phyloP scores from a whole-genome alignment of 2,329 filamentous ascomycete species.

The Trichophyton rubrum region DNA sequence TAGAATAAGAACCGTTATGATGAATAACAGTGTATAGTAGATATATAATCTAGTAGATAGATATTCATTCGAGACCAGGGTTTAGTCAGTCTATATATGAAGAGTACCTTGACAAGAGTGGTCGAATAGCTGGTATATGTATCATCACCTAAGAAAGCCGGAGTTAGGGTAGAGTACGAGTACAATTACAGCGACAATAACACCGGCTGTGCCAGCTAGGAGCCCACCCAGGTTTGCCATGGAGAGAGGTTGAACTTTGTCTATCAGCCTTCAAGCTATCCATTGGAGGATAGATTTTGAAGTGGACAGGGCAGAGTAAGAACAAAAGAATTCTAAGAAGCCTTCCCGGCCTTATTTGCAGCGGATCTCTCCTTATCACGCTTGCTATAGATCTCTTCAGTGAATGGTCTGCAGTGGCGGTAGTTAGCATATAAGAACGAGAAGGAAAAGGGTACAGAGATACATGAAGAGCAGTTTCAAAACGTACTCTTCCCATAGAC shows the following conservation, averaged over 20 bases:
- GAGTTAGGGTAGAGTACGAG: not conserved
- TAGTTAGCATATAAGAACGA: not conserved
- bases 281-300: not conserved
- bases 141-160: not conserved
- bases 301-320: not conserved
- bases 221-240: not conserved
- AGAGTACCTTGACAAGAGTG: not conserved
- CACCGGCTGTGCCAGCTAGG: not conserved
- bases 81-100: not conserved
- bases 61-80: not conserved
- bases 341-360: slow-evolving; percentile 26
- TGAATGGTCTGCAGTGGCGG: slow-evolving; percentile 55
- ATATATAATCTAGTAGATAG: not conserved
- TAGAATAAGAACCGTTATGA: not conserved
- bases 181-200: not conserved
- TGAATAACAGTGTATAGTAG: not conserved
- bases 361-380: slow-evolving; percentile 32
- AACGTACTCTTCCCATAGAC: slow-evolving; percentile 67
- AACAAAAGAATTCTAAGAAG: slow-evolving; percentile 19
- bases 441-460: not conserved
- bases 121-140: not conserved
- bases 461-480: not conserved
- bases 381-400: slow-evolving; percentile 82
- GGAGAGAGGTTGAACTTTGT: not conserved
- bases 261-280: not conserved